Conservation (phyloP, 768 basidiomycete genomes). For the Tricholomella constricta region DNA sequence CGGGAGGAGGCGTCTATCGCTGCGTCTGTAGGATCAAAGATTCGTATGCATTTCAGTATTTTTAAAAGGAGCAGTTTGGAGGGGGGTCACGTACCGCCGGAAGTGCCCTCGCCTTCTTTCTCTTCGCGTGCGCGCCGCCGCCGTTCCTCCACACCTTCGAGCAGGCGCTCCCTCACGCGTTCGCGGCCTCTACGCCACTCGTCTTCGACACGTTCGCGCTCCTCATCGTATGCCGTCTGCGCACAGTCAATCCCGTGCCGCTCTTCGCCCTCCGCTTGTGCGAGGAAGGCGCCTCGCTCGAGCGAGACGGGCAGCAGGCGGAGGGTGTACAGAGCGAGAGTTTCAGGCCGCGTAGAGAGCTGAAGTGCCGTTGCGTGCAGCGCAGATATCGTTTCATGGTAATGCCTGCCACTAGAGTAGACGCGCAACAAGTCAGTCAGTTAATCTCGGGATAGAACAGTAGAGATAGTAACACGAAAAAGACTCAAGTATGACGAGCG, state of each 20-base stretch:
- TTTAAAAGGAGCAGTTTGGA: slow-evolving; percentile 2
- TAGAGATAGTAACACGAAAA: too few relatives aligned
- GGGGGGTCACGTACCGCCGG: slow-evolving; percentile 50
- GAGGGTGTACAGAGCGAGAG: slow-evolving; percentile 63
- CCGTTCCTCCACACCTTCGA: slow-evolving; percentile 86
- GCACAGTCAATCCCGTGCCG: slow-evolving; percentile 66
- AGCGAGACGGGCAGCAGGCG: slow-evolving; percentile 73
- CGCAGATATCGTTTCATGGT: slow-evolving; percentile 60
- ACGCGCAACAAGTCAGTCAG: slow-evolving; percentile 2
- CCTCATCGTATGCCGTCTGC: slow-evolving; percentile 74
- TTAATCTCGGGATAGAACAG: too few relatives aligned
- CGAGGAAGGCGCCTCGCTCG: slow-evolving; percentile 74
- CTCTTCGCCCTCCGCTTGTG: slow-evolving; percentile 68
- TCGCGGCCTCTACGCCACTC: slow-evolving; percentile 80
- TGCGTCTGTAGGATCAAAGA: slow-evolving; percentile 49
- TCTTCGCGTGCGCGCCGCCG: slow-evolving; percentile 79
- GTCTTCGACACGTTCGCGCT: slow-evolving; percentile 77
- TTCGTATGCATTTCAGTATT: neutral
- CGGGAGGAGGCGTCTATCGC: slow-evolving; percentile 76
- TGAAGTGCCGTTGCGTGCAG: slow-evolving; percentile 62
- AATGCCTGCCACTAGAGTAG: slow-evolving; percentile 53
- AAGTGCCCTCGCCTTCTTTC: slow-evolving; percentile 85
- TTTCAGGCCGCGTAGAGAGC: slow-evolving; percentile 69
- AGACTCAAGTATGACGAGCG: too few relatives aligned
- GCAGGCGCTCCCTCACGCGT: slow-evolving; percentile 70